These are phyloP conservation scores for Elsinoe necatrix DNA, from an alignment of 2,329 filamentous ascomycete genomes.

Conservation along the genomic window DNA sequence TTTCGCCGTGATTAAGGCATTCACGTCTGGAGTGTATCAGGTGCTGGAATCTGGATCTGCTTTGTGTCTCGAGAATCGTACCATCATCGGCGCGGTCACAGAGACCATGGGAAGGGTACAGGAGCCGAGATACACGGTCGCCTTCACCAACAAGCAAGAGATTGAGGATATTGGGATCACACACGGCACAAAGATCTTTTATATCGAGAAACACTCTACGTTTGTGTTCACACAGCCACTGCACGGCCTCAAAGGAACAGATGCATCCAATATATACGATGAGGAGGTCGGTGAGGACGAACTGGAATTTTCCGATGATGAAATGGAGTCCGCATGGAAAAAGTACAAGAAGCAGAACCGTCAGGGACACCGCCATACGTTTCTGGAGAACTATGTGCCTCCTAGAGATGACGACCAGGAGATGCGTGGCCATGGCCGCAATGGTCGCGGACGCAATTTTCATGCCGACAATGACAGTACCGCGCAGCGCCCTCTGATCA, in stretches of 20 bases:
- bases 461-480: background rate
- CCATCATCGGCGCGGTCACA: slow-evolving; percentile 68
- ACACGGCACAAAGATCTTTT: slow-evolving; percentile 66
- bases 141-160: slow-evolving; percentile 61
- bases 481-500: slow-evolving; percentile 21
- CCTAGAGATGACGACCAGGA: slow-evolving; percentile 23
- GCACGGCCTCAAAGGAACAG: slow-evolving; percentile 72
- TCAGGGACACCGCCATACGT: background rate
- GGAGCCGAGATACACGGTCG: slow-evolving; percentile 76
- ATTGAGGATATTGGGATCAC: slow-evolving; percentile 58
- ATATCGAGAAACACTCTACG: slow-evolving; percentile 66
- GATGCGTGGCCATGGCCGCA: slow-evolving; percentile 21
- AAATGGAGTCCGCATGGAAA: slow-evolving; percentile 61
- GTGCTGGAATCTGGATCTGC: slow-evolving; percentile 79
- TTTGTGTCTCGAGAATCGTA: slow-evolving; percentile 67
- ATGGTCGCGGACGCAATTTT: slow-evolving; percentile 18
- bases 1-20: slow-evolving; percentile 68
- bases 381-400: background rate
- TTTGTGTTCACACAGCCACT: slow-evolving; percentile 83
- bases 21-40: slow-evolving; percentile 68
- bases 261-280: slow-evolving; percentile 90
- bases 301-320: slow-evolving; percentile 92
- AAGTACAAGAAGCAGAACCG: slow-evolving; percentile 25
- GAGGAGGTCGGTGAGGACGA: slow-evolving; percentile 83
- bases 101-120: slow-evolving; percentile 82